Conservation (phyloP, 2,329 filamentous ascomycete genomes). For the Fusarium camptoceras region DNA sequence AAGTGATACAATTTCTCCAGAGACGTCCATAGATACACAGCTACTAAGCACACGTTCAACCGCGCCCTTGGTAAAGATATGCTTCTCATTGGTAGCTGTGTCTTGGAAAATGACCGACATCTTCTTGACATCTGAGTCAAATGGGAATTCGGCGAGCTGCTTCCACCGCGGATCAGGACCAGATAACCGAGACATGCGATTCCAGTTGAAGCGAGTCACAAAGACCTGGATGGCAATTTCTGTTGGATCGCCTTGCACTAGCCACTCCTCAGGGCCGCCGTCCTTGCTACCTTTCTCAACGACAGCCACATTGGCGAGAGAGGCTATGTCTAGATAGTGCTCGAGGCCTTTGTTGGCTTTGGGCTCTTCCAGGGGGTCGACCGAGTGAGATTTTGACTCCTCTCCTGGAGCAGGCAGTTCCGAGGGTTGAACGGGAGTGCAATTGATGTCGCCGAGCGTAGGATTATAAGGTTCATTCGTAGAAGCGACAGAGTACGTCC, state of each 20-base stretch:
- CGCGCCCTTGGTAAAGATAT: conserved; percentile 72
- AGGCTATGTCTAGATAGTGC: conserved; percentile 71
- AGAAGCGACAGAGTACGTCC: conserved; percentile 47
- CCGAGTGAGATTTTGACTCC: conserved; percentile 45
- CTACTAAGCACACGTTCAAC: conserved; percentile 73
- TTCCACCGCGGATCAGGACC: conserved; percentile 63
- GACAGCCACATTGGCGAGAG: conserved; percentile 73
- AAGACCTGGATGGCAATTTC: conserved; percentile 83
- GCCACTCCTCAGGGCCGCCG: conserved; percentile 65
- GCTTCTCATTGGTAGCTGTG: conserved; percentile 52
- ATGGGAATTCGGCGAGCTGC: conserved; percentile 75
- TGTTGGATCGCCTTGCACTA: conserved; percentile 70
- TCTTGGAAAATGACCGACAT: conserved; percentile 77
- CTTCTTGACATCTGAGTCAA: conserved; percentile 79
- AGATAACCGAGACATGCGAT: conserved; percentile 63
- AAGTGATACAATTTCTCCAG: conserved; percentile 51
- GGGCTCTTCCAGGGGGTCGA: conserved; percentile 50
- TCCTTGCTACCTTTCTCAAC: conserved; percentile 59
- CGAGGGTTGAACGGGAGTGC: conserved; percentile 29
- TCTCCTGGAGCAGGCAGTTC: conserved; percentile 30
- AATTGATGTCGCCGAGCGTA: conserved; percentile 32
- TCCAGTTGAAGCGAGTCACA: conserved; percentile 74
- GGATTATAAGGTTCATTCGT: conserved; percentile 49
- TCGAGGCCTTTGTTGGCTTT: conserved; percentile 60
- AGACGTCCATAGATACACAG: conserved; percentile 63